These are phyloP conservation scores for Oryza glumipatula DNA, from an alignment of 176 grass and related monocot species.

Conservation along the genomic window DNA sequence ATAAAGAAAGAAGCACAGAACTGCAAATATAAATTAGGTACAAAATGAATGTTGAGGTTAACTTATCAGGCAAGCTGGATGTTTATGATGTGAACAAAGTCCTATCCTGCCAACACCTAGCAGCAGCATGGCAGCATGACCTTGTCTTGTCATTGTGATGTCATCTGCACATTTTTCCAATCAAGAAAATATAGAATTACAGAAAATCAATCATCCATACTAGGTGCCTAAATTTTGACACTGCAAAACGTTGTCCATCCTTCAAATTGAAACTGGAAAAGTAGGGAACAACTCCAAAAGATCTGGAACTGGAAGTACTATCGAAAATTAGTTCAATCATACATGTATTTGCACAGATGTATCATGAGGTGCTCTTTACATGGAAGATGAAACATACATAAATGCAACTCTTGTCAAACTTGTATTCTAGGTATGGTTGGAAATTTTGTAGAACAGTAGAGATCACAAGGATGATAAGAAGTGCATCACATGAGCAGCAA, in stretches of 20 bases:
- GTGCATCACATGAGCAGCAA: not conserved
- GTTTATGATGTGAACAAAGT: conserved; percentile 20
- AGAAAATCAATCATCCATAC: conserved; percentile 7
- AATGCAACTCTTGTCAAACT: conserved; percentile 8
- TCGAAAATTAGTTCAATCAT: not conserved
- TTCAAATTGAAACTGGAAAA: conserved; percentile 20
- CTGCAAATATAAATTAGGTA: conserved; percentile 21
- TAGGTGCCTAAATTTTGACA: conserved; percentile 11
- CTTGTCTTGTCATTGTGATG: not conserved
- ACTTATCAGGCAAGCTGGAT: conserved; percentile 42
- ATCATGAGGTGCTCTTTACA: conserved; percentile 12
- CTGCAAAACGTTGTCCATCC: not conserved
- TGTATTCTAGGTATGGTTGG: conserved; percentile 12
- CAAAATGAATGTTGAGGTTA: conserved; percentile 33
- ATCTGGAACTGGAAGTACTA: not conserved
- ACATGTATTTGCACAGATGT: conserved; percentile 12
- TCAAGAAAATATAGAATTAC: conserved; percentile 10
- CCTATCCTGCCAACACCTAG: conserved; percentile 8
- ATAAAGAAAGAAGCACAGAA: conserved; percentile 23
- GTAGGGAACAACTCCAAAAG: conserved; percentile 40
- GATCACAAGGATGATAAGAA: conserved; percentile 6
- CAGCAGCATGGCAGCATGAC: not conserved
- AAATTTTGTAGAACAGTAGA: not conserved
- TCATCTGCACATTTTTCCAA: not conserved
- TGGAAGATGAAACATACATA: conserved; percentile 10